Evolutionary conservation across 23 red algal genomes (phyloP).

Genomic region (Chondrus crispus): DNA sequence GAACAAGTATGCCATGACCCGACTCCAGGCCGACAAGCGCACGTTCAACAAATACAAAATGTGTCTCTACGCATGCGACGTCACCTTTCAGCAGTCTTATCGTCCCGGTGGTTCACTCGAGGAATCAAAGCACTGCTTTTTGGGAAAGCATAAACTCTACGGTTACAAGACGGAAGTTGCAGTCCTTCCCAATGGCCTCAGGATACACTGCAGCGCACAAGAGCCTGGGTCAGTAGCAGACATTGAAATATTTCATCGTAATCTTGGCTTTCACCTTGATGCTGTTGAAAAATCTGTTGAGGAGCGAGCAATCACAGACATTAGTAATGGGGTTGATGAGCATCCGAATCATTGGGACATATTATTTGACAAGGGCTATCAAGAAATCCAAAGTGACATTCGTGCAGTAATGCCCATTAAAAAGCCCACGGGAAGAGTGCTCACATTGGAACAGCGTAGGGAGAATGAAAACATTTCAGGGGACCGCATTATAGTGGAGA

Average conservation of each 20-base stretch:
- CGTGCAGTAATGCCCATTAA: not conserved
- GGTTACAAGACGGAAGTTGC: no score
- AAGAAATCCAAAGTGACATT: not conserved
- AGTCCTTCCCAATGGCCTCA: constrained; percentile 1
- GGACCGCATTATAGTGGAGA: not conserved
- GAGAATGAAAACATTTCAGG: not conserved
- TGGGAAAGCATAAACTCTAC: no score
- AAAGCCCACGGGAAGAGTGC: not conserved
- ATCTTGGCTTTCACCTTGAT: not conserved
- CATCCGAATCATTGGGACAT: not conserved
- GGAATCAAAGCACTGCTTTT: no score
- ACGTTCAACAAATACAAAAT: no score
- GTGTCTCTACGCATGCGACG: no score
- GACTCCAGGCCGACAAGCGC: no score
- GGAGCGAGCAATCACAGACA: not conserved
- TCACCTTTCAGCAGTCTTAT: no score
- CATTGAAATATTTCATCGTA: not conserved
- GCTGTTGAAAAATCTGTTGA: not conserved
- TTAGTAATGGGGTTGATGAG: no score
- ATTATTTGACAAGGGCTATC: constrained; percentile 9
- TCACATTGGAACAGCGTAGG: not conserved
- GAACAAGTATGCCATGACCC: no score
- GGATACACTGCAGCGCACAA: not conserved
- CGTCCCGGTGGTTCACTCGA: no score
- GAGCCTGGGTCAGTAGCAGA: not conserved